Base-by-base conservation (phyloP, 2,329 filamentous ascomycete genomes). In the Rhynchosporium secalis region DNA sequence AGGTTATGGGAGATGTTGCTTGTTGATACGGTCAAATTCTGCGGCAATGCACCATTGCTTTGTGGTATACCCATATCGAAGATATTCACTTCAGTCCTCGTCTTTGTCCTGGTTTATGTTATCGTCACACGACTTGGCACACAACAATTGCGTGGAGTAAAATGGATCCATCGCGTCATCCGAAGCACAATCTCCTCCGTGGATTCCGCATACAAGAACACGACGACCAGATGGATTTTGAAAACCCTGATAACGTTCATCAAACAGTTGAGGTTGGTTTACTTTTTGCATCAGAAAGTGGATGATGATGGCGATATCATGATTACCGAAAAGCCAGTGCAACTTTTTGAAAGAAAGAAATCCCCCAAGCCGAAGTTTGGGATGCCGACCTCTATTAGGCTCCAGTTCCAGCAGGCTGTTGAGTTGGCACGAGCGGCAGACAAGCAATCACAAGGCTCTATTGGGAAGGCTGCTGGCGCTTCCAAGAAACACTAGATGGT, bases 261-360 rank as follows among this genome's bases (percentile, higher is more conserved):
- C 6, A 41, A 41, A 12, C 56, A 58, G 28, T 9, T 58, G 46
- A 38, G 33, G 20, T n/a, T 58, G 28, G 28, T 40, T 15, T 15
- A 29, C 12, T 58, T 49, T 26, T 15, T 52, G 6, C 36, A 15
- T 43, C 46, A 28, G 12, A 43, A 20, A 9, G 20, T 5, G 26
- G 47, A 52, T 8, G 48, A 51, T 8, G 57, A 59, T 45, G 57
- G 57, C 3, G 47, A 59, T 13, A 20, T 43, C 12, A 33, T 59
- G 36, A 7, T 26, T 43, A 52, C 20, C 8, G 29, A 26, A 5
- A 10, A 10, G 26, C 6, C 20, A 9, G 57, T 52, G 13, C 46
- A 59, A 20, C 40, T 40, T n/a, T 7, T 26, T 10, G 13, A 45
- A n/a, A 51, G 36, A 10, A 52, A 43, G 13, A 52, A 52, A 38